phyloP scores from a whole-genome alignment of 2,329 filamentous ascomycete species.

The Hymenoscyphus scutula region DNA sequence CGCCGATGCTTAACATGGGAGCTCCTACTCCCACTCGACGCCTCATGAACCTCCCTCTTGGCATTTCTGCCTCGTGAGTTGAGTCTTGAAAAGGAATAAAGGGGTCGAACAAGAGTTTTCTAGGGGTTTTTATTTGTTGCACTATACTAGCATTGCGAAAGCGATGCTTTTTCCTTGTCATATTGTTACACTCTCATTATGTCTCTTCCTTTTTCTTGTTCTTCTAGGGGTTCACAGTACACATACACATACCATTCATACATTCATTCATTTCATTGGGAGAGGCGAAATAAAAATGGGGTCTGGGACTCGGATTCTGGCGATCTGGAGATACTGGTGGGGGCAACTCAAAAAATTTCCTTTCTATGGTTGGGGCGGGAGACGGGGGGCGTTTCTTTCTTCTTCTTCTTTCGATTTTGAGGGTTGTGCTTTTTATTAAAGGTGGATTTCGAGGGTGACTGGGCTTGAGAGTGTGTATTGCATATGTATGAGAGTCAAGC shows the following conservation, averaged over 20 bases:
- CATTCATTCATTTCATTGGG: neutral
- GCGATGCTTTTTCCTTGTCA: neutral
- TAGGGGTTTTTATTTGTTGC: neutral
- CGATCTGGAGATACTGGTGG: neutral
- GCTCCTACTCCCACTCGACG: conserved; percentile 1
- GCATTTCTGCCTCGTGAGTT: conserved; percentile 10
- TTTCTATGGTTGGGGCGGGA: neutral
- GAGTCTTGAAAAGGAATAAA: neutral
- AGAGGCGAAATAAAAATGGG: neutral
- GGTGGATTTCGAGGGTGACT: neutral
- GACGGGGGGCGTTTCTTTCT: neutral
- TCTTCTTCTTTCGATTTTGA: neutral
- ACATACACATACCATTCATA: neutral
- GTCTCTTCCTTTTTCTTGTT: neutral
- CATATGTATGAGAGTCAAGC: neutral
- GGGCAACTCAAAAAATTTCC: conserved; percentile 2
- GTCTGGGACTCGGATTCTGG: neutral
- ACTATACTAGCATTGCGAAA: neutral
- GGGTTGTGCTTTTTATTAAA: neutral
- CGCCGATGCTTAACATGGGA: conserved; percentile 10
- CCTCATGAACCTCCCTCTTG: neutral
- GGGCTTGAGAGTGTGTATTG: neutral
- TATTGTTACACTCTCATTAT: neutral
- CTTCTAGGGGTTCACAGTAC: neutral
- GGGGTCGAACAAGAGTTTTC: neutral